Percentiles rank a stretch among this genome's conserved stretches.
phyloP scores from a whole-genome alignment of 2,329 filamentous ascomycete genomes.

The Trichothecium roseum region DNA sequence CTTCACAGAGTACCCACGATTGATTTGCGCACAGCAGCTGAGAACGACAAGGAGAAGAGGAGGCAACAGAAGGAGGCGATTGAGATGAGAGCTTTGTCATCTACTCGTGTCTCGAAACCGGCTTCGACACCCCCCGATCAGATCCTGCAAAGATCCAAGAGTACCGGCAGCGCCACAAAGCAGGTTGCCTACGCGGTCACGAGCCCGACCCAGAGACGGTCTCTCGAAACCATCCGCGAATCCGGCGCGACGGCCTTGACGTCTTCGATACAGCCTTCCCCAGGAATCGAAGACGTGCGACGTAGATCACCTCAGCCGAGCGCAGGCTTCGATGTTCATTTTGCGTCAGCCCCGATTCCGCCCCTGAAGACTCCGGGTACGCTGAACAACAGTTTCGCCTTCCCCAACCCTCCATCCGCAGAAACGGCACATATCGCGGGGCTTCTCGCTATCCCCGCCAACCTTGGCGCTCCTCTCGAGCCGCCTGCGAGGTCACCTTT shows the following conservation, averaged over 20 bases:
- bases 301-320: constrained; percentile 33
- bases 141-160: background rate
- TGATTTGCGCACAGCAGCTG: constrained; percentile 37
- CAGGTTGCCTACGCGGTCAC: constrained; percentile 14
- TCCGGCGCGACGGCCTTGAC: constrained; percentile 24
- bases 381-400: background rate
- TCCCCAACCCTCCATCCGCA: background rate
- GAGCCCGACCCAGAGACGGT: constrained; percentile 5
- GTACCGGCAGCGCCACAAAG: constrained; percentile 18
- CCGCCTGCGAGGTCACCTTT: no score
- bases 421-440: no score
- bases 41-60: constrained; percentile 28
- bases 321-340: background rate
- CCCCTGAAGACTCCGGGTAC: constrained; percentile 1
- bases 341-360: background rate
- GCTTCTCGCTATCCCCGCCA: no score
- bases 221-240: constrained; percentile 7
- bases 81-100: constrained; percentile 22
- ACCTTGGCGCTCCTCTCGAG: no score
- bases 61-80: no score
- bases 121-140: background rate
- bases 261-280: constrained; percentile 40
- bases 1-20: constrained; percentile 36
- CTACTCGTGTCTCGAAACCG: constrained; percentile 9
- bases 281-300: constrained; percentile 36